Conservation (phyloP, 805 yeast genomes). For the Ogataea paraovalis region DNA sequence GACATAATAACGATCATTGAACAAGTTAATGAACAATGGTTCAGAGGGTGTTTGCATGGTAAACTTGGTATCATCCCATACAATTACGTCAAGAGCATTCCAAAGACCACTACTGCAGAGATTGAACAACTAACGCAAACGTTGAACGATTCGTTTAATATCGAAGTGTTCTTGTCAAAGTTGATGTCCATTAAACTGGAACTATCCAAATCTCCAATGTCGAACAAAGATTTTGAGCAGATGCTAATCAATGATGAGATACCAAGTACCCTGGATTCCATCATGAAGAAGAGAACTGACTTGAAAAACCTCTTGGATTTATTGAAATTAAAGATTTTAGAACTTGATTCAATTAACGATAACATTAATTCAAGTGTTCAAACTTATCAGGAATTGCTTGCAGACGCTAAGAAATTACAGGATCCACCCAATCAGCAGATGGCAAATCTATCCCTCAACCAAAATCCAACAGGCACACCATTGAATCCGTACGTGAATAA, state of each 20-base stretch:
- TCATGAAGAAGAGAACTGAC: constrained; percentile 69
- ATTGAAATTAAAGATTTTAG: constrained; percentile 73
- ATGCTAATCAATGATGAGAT: constrained; percentile 56
- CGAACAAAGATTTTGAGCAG: constrained; percentile 30
- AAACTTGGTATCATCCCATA: constrained; percentile 85
- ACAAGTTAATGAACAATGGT: constrained; percentile 90
- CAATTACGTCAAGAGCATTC: constrained; percentile 80
- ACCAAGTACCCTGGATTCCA: constrained; percentile 65
- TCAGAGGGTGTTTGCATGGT: constrained; percentile 84
- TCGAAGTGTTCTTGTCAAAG: constrained; percentile 66
- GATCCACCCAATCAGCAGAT: constrained; percentile 10
- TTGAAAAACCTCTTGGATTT: constrained; percentile 74
- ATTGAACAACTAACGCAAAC: constrained; percentile 41
- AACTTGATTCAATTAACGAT: constrained; percentile 64
- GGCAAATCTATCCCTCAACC: not conserved
- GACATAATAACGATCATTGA: constrained; percentile 87
- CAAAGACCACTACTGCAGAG: constrained; percentile 62
- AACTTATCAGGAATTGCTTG: constrained; percentile 57
- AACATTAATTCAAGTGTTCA: constrained; percentile 67
- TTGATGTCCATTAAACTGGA: constrained; percentile 35
- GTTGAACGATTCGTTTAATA: constrained; percentile 54
- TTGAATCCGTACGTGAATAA: constrained; percentile 7
- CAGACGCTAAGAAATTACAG: constrained; percentile 13
- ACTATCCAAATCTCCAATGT: constrained; percentile 33
- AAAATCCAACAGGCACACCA: constrained; percentile 4